Base-by-base conservation (phyloP, 805 yeast species). In the Soucietia sequanensis region DNA sequence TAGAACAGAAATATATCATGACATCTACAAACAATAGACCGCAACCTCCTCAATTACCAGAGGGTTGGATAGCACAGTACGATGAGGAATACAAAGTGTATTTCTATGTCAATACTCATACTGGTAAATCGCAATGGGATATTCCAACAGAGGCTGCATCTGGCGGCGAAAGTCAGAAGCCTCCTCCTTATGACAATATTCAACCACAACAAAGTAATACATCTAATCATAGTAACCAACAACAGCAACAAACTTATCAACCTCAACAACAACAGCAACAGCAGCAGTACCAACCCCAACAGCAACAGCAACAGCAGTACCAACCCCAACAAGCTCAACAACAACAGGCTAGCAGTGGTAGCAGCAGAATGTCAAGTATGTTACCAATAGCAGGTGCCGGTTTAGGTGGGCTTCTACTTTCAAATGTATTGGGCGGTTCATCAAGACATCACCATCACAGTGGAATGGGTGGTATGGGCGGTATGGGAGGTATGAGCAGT, bases 11-110 rank as follows among this genome's bases (percentile, higher is more conserved):
- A n/a, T n/a, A n/a, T n/a, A n/a, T n/a, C n/a, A 24, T 24, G 27
- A 24, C 27, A 24, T n/a, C n/a, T n/a, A n/a, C n/a, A n/a, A n/a
- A n/a, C n/a, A n/a, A n/a, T n/a, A 22, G 32, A 31, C 34, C 37
- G 7, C 26, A 33, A 15, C 36, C 41, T 12, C 47, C 46, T 7
- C 33, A 21, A 19, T 44, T 54, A 25, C 65, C 65, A 6, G 35
- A 42, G 9, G 67, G 67, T 10, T 61, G 67, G 67, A 34, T 47
- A 1, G 64, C 62, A n/a, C 50, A 52, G 32, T 61, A 59, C 56
- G 66, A 61, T 33, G 61, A 56, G 23, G 56, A 55, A 34, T 59
- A 57, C 42, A 33, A 52, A 35, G 33, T 44, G 11, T 60, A 49
- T 34, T 60, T 42, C 33, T 60, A 42, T 34, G 55, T 57, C 26